Evolutionary conservation across 345 rosid species (phyloP).

Genomic region (Litchi chinensis): DNA sequence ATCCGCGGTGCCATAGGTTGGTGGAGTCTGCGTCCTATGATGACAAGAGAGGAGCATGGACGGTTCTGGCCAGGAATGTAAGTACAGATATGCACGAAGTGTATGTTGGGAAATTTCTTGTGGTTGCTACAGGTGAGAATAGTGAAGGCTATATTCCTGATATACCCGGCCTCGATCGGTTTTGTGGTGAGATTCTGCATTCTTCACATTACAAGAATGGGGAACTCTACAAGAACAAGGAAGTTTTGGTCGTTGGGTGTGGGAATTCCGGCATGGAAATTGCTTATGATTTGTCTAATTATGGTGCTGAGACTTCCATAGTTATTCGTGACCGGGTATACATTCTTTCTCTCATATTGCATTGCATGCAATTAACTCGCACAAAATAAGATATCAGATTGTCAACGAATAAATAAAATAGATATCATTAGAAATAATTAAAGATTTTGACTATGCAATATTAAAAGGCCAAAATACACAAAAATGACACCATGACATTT

Average conservation of each 20-base stretch:
- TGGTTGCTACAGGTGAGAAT: conserved; percentile 56
- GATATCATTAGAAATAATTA: no score
- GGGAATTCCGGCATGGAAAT: conserved; percentile 78
- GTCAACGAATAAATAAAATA: no score
- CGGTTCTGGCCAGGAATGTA: conserved; percentile 29
- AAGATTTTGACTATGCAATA: no score
- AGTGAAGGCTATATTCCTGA: conserved; percentile 39
- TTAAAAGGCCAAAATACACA: no score
- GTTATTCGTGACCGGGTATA: conserved; percentile 14
- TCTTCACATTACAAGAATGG: conserved; percentile 46
- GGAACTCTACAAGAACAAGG: conserved; percentile 21
- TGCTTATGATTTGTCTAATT: conserved; percentile 44
- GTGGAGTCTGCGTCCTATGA: conserved; percentile 34
- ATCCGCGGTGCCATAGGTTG: conserved; percentile 28
- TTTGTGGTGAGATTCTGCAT: conserved; percentile 38
- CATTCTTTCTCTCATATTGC: no score
- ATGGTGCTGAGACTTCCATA: conserved; percentile 45
- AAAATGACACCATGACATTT: no score
- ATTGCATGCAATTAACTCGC: no score
- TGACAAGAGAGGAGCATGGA: conserved; percentile 28
- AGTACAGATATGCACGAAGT: neutral
- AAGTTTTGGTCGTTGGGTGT: conserved; percentile 62
- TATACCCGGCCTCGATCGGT: conserved; percentile 39
- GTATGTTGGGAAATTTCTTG: conserved; percentile 43
- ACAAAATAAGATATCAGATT: no score